Base-by-base conservation (phyloP, 2,329 filamentous ascomycete genomes). In the Cyphellophora europaea region DNA sequence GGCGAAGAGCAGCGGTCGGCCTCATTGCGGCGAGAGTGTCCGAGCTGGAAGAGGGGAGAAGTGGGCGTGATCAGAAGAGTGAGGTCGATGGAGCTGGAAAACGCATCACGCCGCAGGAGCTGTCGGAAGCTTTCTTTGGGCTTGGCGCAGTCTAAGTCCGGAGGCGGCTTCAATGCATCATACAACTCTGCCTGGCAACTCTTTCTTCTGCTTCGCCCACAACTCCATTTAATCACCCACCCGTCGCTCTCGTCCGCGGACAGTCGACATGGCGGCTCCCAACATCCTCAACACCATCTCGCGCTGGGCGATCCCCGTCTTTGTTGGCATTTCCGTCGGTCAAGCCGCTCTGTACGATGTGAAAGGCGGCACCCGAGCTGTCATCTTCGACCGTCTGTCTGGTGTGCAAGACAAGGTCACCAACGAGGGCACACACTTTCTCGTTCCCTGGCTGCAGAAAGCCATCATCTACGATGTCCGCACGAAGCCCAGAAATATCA, bases 351-450 rank as follows among this genome's bases (percentile, higher is more conserved):
- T 98, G 44, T 98, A 95, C 78, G 91, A 98, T 63, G 91, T 98
- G 58, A 88, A 86, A 60, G 91, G 91, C 58, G 91, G 91, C 52
- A 82, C 81, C 45, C 79, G 91, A 55, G 91, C 91, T 43, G 88
- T 98, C 65, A 98, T 98, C 69, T 98, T 98, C 70, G 93, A 98
- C 70, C 74, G 91, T 47, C 49, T 96, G 50, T 74, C 78, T 33
- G 91, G 91, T 67, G 91, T 98, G 48, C 89, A 93, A 70, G 89
- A 98, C 50, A 67, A 74, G 32, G 91, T 98, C 38, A 69, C 91
- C 53, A 94, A 87, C 62, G 91, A 98, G 67, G 91, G 91, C 55
- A 98, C 91, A 37, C 91, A 98, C 62, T 94, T 98, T 62, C 69
- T 98, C 36, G 64, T 98, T 23, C 91, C 91, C 5, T 98, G 91